Evolutionary conservation across 768 basidiomycete genomes (phyloP), one percentile per base, ranked within the genome.

Genomic region (Termitomyces sp.): DNA sequence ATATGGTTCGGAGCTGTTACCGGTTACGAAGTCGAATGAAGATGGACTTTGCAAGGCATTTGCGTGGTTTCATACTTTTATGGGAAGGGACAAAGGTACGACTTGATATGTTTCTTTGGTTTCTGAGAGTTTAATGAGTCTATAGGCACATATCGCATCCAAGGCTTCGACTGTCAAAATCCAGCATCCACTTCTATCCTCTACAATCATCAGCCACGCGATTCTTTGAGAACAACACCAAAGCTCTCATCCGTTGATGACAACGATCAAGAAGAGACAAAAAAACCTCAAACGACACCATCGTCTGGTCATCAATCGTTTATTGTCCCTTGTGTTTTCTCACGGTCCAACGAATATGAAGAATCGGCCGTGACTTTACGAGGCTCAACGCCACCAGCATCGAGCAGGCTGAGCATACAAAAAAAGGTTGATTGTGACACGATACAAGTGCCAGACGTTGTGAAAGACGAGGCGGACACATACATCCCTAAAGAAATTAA

Each of bases 1-100:
- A 35, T 88, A 88, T 69, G 87, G 91, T 63, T 83, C 87, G 8
- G 91, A 92, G 9, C 72, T 97, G 30, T 84, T 94, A 12, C 87
- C 91, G 69, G 87, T 92, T 2, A 81, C 85, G 4, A 80, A 73
- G 45, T 68, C 72, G 6, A 74, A 76, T 24, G 82, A 87, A 3
- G 69, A 72, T 43, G 91, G 88, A 73, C 88, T 94, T 75, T 82
- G 85, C 54, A 79, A 79, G 48, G 81, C 82, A 0, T 91, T 94
- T 67, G 81, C 83, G 42, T 94, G 82, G 76, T 68, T 94, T n/a
- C 68, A 93, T 58, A 82, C 80, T 66, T 81, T 84, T 5, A 81
- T 90, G 24, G 71, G 82, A 43, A 79, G 56, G 28, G 82, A 79
- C 56, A 72, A 76, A 69, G 72, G 79, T 80, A 61, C 63, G 76